Evolutionary conservation across 345 rosid genomes (phyloP), one percentile per base, ranked within the genome.

Genomic region (Bretschneidera sinensis): DNA sequence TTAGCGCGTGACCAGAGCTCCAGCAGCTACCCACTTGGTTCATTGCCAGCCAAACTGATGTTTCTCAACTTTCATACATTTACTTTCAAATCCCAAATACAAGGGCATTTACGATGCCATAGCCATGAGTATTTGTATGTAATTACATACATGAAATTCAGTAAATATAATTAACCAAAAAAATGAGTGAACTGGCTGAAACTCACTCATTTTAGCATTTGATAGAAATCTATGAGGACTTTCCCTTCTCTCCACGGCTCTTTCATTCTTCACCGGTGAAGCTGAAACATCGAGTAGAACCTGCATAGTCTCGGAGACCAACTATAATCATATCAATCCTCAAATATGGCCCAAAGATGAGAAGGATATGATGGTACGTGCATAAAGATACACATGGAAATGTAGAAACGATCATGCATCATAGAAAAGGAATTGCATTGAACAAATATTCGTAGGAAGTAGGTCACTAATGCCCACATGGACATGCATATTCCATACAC

Each of bases 121-220:
- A 39, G 45, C 45, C 45, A 28, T 3, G 8, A 28, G 33, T 3
- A 2, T 28, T 28, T 28, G 8, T 28, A 28, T 28, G 33, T 28
- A 28, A 3, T 60, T 24, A 61, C 39, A 23, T 39, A 54, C 5
- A 1, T 5, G 45, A 39, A 13, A 39, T 11, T 39, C 5, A 3
- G 8, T 28, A 28, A 28, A 28, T 28, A 28, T 28, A 2, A 28
- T 3, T 28, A 28, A 28, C 33, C 33, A 28, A 28, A 16, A n/a
- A 0, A 35, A 34, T 35, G 51, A 62, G 18, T 18, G 34, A 39
- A 55, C 51, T 21, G 56, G 17, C 57, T 49, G 34, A 49, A 19
- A 61, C 54, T 59, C 50, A 67, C 45, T 19, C 17, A 66, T 59
- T 45, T 31, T 33, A 67, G 60, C 60, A 22, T 22, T 48, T 2